These are phyloP conservation scores for Aspergillus vadensis DNA, from an alignment of 2,329 filamentous ascomycete species.

Conservation along the genomic window DNA sequence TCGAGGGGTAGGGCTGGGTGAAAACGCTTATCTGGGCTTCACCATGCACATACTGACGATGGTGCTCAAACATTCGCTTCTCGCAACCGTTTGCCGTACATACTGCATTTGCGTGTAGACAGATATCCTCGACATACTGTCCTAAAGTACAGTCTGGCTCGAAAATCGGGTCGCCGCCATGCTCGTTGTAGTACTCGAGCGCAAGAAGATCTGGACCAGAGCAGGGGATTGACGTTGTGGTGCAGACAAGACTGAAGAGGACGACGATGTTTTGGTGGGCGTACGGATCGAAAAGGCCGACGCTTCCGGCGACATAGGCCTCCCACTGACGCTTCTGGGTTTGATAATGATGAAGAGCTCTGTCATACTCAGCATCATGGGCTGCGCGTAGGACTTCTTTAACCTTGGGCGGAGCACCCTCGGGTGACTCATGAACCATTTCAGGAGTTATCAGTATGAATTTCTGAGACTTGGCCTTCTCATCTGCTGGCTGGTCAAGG, in stretches of 20 bases:
- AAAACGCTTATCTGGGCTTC: constrained; percentile 91
- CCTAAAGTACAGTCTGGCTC: constrained; percentile 87
- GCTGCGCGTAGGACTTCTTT: constrained; percentile 93
- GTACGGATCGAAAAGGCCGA: constrained; percentile 89
- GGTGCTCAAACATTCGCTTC: constrained; percentile 85
- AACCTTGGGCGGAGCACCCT: constrained; percentile 79
- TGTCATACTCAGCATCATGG: constrained; percentile 95
- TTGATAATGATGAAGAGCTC: constrained; percentile 87
- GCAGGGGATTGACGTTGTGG: constrained; percentile 89
- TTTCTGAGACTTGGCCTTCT: constrained; percentile 66
- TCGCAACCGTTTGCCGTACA: constrained; percentile 86
- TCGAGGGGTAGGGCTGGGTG: constrained; percentile 72
- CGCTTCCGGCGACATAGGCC: constrained; percentile 83
- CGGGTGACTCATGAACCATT: constrained; percentile 85
- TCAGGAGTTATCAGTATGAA: constrained; percentile 93
- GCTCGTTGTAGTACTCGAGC: constrained; percentile 91
- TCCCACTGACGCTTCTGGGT: constrained; percentile 97
- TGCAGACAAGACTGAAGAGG: constrained; percentile 90
- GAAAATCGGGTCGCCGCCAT: constrained; percentile 69
- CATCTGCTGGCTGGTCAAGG: constrained; percentile 52
- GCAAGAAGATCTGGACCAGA: constrained; percentile 87
- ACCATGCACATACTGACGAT: constrained; percentile 95
- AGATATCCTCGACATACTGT: constrained; percentile 92
- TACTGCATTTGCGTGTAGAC: constrained; percentile 70
- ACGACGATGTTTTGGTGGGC: constrained; percentile 96